Evolutionary conservation across 164 flowering plant genomes (phyloP), one percentile per base, ranked within the genome.

Genomic region (Brasenia schreberi): DNA sequence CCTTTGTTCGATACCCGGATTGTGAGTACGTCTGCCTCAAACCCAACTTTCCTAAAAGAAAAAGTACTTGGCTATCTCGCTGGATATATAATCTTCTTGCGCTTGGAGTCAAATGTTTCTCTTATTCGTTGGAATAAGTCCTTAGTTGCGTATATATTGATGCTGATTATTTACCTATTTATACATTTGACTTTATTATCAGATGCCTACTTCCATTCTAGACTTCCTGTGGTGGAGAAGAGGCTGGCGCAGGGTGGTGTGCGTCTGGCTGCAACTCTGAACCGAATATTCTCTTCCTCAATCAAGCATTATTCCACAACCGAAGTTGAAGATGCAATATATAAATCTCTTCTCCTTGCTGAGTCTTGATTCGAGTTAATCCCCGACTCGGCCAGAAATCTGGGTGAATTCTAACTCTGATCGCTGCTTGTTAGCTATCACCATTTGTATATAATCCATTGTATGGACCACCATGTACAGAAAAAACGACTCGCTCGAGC

Each of bases 171-270:
- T 14, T 49, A 14, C 16, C 16, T 49, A 49, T 49, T 9, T 49
- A 49, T 49, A 3, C 16, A 49, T 49, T 14, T 49, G 16, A 9
- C 56, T 9, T 49, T 3, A 33, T 33, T 33, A 70, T 53, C 62
- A 95, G 99, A 95, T 70, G 94, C 85, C 6, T 92, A 88, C 77
- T 92, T 92, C 77, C 83, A 85, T 27, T 85, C 99, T 61, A 84
- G 97, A 66, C 70, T 84, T 70, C 97, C 97, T 4, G 64, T 88
- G 9, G 96, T 95, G 67, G 97, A 92, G 81, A 80, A 76, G 77
- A 79, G 97, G 80, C 79, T 92, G 61, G 97, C 99, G 23, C 96
- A 95, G 82, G 79, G 83, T 67, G 97, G 92, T 66, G 79, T 92
- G 65, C 90, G 96, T 33, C 75, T 92, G 69, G 97, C 96, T 59